Conservation (phyloP, 2,329 filamentous ascomycete species). For the Aspergillus thermomutatus region DNA sequence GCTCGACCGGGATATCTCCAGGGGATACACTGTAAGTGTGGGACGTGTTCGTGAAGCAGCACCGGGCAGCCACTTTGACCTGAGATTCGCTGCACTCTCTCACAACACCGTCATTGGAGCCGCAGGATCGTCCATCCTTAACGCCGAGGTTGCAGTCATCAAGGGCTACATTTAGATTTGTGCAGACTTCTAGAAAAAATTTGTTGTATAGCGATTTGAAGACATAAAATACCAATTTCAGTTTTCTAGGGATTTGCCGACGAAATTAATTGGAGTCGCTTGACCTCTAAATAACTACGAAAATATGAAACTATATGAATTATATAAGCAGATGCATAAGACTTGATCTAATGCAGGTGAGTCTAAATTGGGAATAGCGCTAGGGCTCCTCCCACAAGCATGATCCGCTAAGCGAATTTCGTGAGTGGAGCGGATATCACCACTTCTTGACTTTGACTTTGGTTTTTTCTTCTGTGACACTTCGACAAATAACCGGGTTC, state of each 20-base stretch:
- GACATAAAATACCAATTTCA: conserved; percentile 14
- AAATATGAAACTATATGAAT: not conserved
- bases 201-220: conserved; percentile 11
- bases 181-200: conserved; percentile 4
- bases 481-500: conserved; percentile 36
- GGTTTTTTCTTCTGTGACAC: conserved; percentile 29
- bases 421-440: conserved; percentile 21
- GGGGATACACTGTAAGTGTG: conserved; percentile 87
- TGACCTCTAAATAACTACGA: not conserved
- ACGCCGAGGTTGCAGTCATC: conserved; percentile 86
- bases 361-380: conserved; percentile 24
- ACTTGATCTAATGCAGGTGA: not conserved
- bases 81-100: conserved; percentile 91
- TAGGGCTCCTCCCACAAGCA: conserved; percentile 30
- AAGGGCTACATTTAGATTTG: conserved; percentile 70
- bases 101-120: conserved; percentile 93
- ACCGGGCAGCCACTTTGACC: conserved; percentile 77
- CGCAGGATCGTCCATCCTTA: conserved; percentile 92
- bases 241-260: not conserved
- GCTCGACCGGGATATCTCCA: conserved; percentile 78
- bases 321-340: not conserved
- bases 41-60: conserved; percentile 83
- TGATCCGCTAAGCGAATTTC: conserved; percentile 33
- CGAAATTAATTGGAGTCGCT: not conserved
- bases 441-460: conserved; percentile 15